phyloP scores from a whole-genome alignment of 2,329 filamentous ascomycete species.

The Aspergillus quadricinctus region DNA sequence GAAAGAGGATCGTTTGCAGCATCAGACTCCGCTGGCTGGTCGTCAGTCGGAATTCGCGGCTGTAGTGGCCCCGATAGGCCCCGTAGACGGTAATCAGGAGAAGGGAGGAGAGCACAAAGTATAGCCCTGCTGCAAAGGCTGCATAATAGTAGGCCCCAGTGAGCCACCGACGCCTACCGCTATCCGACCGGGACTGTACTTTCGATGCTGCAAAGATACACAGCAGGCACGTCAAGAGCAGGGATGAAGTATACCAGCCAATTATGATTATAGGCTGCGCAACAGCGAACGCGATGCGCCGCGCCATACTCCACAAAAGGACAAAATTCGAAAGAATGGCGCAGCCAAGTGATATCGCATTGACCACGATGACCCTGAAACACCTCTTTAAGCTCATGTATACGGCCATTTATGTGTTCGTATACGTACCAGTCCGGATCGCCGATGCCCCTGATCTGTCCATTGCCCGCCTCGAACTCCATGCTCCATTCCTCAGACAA shows the following conservation, averaged over 20 bases:
- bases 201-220: conserved; percentile 39
- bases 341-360: conserved; percentile 51
- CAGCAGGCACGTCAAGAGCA: conserved; percentile 52
- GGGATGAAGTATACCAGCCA: conserved; percentile 54
- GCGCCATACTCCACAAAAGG: conserved; percentile 57
- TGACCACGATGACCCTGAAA: conserved; percentile 49
- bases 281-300: conserved; percentile 50
- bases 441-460: conserved; percentile 9
- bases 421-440: not conserved
- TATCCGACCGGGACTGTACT: not conserved
- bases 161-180: conserved; percentile 40
- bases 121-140: conserved; percentile 54
- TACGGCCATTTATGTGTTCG: not conserved
- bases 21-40: conserved; percentile 52
- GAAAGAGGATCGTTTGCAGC: conserved; percentile 41
- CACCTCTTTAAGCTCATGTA: not conserved
- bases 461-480: conserved; percentile 45
- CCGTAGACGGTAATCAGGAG: conserved; percentile 55
- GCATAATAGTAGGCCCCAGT: conserved; percentile 58
- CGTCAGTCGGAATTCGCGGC: conserved; percentile 54
- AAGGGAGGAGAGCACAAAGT: conserved; percentile 52
- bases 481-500: conserved; percentile 55
- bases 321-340: conserved; percentile 53
- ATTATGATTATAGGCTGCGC: conserved; percentile 58
- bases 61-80: conserved; percentile 51